Conservation (phyloP, 805 yeast genomes). For the Wickerhamiella musiphila region DNA sequence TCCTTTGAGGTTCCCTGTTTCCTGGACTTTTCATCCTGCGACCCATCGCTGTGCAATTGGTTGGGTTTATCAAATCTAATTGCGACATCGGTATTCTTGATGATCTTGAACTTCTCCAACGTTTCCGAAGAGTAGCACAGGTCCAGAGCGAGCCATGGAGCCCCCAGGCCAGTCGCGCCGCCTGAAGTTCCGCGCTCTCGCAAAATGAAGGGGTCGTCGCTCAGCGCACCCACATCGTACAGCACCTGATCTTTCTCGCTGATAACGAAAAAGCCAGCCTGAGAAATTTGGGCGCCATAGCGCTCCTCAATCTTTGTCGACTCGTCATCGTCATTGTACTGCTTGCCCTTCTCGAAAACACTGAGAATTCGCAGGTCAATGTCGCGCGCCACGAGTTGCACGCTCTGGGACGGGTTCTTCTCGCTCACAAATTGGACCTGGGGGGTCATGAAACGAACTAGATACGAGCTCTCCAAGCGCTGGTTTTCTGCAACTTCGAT, state of each 20-base stretch:
- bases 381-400: constrained; percentile 56
- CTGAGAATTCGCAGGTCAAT: constrained; percentile 55
- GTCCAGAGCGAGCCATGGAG: constrained; percentile 76
- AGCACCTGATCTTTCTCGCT: constrained; percentile 33
- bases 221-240: constrained; percentile 40
- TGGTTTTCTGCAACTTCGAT: constrained; percentile 24
- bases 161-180: constrained; percentile 38
- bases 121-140: constrained; percentile 38
- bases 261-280: constrained; percentile 59
- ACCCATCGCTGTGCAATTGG: constrained; percentile 27
- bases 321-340: constrained; percentile 22
- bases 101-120: constrained; percentile 33
- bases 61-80: constrained; percentile 40
- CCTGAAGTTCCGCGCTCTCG: no score
- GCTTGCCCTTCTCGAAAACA: constrained; percentile 32
- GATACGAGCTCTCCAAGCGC: constrained; percentile 33
- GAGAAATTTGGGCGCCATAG: constrained; percentile 45
- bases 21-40: constrained; percentile 5
- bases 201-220: constrained; percentile 40
- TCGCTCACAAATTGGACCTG: constrained; percentile 57
- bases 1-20: not conserved
- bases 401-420: constrained; percentile 36
- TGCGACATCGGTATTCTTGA: constrained; percentile 46
- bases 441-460: constrained; percentile 56
- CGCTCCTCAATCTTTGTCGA: constrained; percentile 42